Percentiles rank a stretch among this genome's conserved stretches.
phyloP scores from a whole-genome alignment of 306 rosid species.

The Corylus americana region DNA sequence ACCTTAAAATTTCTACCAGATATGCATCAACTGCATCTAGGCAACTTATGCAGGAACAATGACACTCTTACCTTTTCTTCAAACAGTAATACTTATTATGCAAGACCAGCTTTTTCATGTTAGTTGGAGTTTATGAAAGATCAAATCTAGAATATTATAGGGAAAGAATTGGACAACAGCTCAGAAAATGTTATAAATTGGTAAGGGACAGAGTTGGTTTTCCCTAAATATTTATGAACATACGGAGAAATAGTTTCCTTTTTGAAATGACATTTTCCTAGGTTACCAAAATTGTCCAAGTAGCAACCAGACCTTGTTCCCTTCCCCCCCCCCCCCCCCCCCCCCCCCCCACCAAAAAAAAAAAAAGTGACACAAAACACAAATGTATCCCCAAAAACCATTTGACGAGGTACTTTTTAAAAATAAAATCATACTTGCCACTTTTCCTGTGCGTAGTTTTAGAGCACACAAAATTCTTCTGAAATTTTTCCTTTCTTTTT shows the following conservation, averaged over 20 bases:
- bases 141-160: too few relatives aligned
- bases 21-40: not conserved
- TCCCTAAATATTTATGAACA: not conserved
- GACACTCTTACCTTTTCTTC: not conserved
- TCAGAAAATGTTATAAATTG: not conserved
- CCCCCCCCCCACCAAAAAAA: not conserved
- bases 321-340: too few relatives aligned
- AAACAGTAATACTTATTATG: not conserved
- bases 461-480: not conserved
- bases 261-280: not conserved
- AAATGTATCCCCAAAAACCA: not conserved
- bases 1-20: not conserved
- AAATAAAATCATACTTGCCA: not conserved
- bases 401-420: not conserved
- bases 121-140: not conserved
- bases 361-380: not conserved
- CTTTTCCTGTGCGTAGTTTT: not conserved
- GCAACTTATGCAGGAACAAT: too few relatives aligned
- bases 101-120: not conserved
- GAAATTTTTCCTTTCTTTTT: not conserved
- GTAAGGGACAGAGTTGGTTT: not conserved
- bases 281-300: not conserved
- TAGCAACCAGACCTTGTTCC: not conserved
- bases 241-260: not conserved
- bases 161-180: not conserved